Base-by-base conservation (phyloP, 2,329 filamentous ascomycete genomes). In the Eutypa lata region DNA sequence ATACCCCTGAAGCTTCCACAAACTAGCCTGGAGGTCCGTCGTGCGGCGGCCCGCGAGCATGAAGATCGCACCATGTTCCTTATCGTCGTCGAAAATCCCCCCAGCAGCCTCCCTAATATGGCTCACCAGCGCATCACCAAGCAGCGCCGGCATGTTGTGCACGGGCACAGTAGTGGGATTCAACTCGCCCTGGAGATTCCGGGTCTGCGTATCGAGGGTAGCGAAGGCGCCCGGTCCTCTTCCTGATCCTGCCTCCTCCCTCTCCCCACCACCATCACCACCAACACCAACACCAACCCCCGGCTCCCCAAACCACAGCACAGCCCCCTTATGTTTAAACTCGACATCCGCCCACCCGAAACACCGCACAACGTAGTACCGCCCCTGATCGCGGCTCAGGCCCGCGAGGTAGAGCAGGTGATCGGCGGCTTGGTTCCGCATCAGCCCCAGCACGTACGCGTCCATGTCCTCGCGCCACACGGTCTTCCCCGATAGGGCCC, bases 1-100 rank as follows among this genome's bases (percentile, higher is more conserved):
- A 59, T 81, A 86, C 1, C 81, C 81, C 55, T 86, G 79, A 8
- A 87, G 63, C 55, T 76, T 79, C 83, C 83, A 86, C 7, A 86
- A 69, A 50, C 75, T 70, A 51, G 76, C 52, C 64, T 83, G 79
- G 45, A 83, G 47, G 14, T 71, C 65, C 21, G 73, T 63, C 7
- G 76, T 78, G 37, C 71, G 67, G 55, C 60, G 68, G 59, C 68
- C 71, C 55, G 68, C 71, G 50, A 82, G 60, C 54, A 83, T 68
- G 49, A 76, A 71, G 19, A 78, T 65, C 8, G 66, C 70, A 16
- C 35, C 35, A 16, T 18, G 13, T 6, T 4, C 35, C 13, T 7
- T 18, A 16, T 38, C 35, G 13, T 14, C 35, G n/a, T 18, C 61
- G 21, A 78, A 71, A 21, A 71, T 53, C 1, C 52, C 37, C 1